phyloP scores from a whole-genome alignment of 352 stramenopile genomes.

The Phytophthora aleatoria region DNA sequence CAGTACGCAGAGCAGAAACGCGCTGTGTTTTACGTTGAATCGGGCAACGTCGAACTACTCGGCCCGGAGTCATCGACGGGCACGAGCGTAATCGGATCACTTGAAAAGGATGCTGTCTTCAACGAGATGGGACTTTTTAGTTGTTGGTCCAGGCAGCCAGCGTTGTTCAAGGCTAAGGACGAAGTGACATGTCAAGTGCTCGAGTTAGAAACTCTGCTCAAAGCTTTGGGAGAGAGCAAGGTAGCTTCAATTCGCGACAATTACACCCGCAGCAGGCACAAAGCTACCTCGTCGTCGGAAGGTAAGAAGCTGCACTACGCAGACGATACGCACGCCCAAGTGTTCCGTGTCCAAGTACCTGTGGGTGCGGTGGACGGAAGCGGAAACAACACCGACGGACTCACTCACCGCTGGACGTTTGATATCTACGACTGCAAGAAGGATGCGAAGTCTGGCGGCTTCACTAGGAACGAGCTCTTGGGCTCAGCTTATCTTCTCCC shows the following conservation, averaged over 20 bases:
- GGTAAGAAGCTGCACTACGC: conserved; percentile 30
- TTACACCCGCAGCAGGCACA: conserved; percentile 45
- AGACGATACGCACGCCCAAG: conserved; percentile 48
- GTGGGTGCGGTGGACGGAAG: conserved; percentile 26
- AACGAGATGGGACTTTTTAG: conserved; percentile 70
- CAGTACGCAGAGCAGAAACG: conserved; percentile 53
- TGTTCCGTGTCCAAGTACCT: conserved; percentile 59
- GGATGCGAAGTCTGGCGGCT: conserved; percentile 19
- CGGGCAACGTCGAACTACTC: conserved; percentile 47
- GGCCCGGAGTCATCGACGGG: conserved; percentile 54
- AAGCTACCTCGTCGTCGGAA: conserved; percentile 1
- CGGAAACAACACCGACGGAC: conserved; percentile 7
- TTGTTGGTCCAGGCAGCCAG: conserved; percentile 43
- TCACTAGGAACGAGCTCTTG: conserved; percentile 31
- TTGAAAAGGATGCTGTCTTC: conserved; percentile 35
- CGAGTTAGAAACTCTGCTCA: conserved; percentile 39
- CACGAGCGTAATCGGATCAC: conserved; percentile 32
- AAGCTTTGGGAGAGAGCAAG: conserved; percentile 38
- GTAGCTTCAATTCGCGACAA: conserved; percentile 40
- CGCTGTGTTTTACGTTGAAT: conserved; percentile 47
- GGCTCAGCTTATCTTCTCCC: conserved; percentile 49
- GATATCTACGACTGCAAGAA: conserved; percentile 40
- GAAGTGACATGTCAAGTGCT: conserved; percentile 47
- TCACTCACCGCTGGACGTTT: conserved; percentile 47
- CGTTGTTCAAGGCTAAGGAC: conserved; percentile 44